A percentile compares a stretch with the other conserved stretches of the same genome.
phyloP scores from a whole-genome alignment of 78 protist genomes.

The Guillardia theta region DNA sequence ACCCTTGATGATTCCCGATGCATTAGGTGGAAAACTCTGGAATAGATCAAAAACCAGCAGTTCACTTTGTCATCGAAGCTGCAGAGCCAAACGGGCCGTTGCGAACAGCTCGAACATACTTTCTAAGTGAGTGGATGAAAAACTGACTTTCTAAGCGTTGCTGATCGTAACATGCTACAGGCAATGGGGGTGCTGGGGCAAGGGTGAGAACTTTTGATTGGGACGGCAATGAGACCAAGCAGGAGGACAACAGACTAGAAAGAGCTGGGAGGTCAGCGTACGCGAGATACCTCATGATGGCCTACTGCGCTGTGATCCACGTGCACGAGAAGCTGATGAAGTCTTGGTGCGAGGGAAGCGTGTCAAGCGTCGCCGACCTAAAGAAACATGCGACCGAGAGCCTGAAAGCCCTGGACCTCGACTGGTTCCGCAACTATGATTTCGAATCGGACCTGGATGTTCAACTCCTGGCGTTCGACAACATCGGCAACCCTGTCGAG shows the following conservation, averaged over 20 bases:
- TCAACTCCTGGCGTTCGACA: not conserved
- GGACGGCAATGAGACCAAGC: not conserved
- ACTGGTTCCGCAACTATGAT: not conserved
- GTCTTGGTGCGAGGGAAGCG: not conserved
- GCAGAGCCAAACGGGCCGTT: not conserved
- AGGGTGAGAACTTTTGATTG: not conserved
- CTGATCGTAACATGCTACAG: too few relatives aligned
- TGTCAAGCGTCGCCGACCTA: not conserved
- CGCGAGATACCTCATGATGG: not conserved
- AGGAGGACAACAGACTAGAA: conserved; percentile 8
- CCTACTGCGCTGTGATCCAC: not conserved
- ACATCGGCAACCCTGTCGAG: not conserved
- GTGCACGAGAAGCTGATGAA: not conserved
- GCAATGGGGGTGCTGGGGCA: not conserved
- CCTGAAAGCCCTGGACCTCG: not conserved
- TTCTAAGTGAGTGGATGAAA: too few relatives aligned
- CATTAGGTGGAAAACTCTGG: too few relatives aligned
- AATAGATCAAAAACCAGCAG: not conserved
- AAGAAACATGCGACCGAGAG: not conserved
- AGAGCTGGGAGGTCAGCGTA: not conserved
- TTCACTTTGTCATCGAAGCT: not conserved
- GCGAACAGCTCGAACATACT: not conserved
- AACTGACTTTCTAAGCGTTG: too few relatives aligned
- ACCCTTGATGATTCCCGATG: too few relatives aligned
- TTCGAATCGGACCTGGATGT: not conserved